Conservation (phyloP, 129 eudicot species). For the Oenanthe sinensis region DNA sequence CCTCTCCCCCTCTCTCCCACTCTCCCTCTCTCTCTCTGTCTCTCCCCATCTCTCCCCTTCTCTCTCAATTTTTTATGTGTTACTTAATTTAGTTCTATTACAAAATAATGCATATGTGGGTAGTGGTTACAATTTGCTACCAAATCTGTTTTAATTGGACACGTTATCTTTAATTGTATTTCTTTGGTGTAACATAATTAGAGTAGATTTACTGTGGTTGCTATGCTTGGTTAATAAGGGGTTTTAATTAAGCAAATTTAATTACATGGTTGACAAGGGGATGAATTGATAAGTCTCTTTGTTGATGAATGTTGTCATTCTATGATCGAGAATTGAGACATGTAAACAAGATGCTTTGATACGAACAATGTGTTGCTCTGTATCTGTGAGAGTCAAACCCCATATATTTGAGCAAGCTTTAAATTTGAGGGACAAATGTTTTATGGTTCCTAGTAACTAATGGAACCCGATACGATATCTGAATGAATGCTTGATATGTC, state of each 20-base stretch:
- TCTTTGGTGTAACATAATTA: background rate
- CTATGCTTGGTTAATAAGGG: background rate
- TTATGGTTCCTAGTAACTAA: background rate
- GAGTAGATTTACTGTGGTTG: background rate
- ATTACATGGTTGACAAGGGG: background rate
- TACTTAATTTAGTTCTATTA: too few species aligned
- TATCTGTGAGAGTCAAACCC: background rate
- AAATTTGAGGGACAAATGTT: background rate
- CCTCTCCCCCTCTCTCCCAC: background rate
- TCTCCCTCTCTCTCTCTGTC: background rate
- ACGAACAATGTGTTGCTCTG: background rate
- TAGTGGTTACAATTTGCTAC: background rate
- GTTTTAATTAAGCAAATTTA: background rate
- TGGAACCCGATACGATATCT: background rate
- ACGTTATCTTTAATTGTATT: background rate
- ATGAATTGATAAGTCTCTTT: too few species aligned
- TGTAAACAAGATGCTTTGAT: background rate
- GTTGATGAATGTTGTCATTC: background rate
- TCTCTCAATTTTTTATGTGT: background rate
- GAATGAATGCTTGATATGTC: background rate
- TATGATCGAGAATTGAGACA: background rate
- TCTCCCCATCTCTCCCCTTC: background rate
- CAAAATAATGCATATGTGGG: background rate
- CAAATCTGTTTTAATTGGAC: background rate
- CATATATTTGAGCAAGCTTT: background rate